A percentile compares a stretch with the other conserved stretches of the same genome.
Conservation (phyloP, 1,139 yeast genomes). For the Zygoascus sp. region DNA sequence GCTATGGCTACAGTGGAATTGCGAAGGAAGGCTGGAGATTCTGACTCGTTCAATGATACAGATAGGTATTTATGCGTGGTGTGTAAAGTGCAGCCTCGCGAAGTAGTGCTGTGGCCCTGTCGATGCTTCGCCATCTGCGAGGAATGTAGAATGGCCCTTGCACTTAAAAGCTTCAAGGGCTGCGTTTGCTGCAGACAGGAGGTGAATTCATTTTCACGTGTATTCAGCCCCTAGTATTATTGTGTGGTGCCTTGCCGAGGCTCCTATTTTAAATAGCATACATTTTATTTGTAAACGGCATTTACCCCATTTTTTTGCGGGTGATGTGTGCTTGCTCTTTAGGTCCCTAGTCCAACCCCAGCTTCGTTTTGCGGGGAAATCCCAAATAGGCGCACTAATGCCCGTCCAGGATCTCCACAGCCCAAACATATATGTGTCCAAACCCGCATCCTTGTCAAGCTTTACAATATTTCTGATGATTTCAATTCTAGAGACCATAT, state of each 20-base stretch:
- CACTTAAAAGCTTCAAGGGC: conserved; percentile 65
- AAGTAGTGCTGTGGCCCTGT: conserved; percentile 89
- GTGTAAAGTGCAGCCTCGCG: conserved; percentile 71
- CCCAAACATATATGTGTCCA: too few relatives aligned
- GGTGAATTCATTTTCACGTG: conserved; percentile 47
- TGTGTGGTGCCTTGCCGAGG: too few relatives aligned
- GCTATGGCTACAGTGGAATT: conserved; percentile 14
- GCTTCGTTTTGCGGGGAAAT: not conserved
- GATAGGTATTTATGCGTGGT: conserved; percentile 56
- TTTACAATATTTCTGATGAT: too few relatives aligned
- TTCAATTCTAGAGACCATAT: not conserved
- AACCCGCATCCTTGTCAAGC: too few relatives aligned
- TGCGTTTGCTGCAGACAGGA: conserved; percentile 82
- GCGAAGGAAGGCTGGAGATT: conserved; percentile 16
- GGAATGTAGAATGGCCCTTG: conserved; percentile 71
- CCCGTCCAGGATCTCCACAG: too few relatives aligned
- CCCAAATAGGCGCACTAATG: too few relatives aligned
- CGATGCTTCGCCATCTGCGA: conserved; percentile 86
- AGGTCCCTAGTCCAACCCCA: too few relatives aligned
- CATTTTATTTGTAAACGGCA: too few relatives aligned
- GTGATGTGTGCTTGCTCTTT: not conserved
- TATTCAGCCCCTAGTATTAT: conserved; percentile 42
- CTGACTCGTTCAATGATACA: conserved; percentile 13
- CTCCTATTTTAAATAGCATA: too few relatives aligned
- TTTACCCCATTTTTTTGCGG: too few relatives aligned